Conservation (phyloP, 257 asterid genomes). For the Solanum pinnatisectum region DNA sequence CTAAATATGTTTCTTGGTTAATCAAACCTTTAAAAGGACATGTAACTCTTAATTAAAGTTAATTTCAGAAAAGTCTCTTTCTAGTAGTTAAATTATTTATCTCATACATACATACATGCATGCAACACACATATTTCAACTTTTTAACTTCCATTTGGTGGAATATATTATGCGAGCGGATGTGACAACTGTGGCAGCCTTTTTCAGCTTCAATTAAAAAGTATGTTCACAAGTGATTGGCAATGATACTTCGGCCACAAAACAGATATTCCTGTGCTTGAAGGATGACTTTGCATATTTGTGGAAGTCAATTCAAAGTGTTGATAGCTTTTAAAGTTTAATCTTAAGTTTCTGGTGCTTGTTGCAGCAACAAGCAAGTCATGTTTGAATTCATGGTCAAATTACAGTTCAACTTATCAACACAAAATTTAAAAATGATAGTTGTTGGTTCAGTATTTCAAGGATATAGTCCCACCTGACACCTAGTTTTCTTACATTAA, state of each 20-base stretch:
- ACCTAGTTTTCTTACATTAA: neutral
- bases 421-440: neutral
- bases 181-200: conserved; percentile 22
- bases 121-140: neutral
- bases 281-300: neutral
- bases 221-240: neutral
- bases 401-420: neutral
- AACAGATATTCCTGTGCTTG: neutral
- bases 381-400: neutral
- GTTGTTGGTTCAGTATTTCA: neutral
- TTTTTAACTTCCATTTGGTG: conserved; percentile 3
- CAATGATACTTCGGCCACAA: neutral
- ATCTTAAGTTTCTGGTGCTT: neutral
- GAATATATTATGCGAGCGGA: neutral
- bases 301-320: neutral
- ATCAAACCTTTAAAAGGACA: conserved; percentile 2
- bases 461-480: neutral
- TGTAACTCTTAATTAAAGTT: neutral
- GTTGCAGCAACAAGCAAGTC: neutral
- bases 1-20: neutral
- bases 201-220: neutral
- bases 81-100: neutral
- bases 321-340: neutral
- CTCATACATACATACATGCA: conserved; percentile 7
- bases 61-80: neutral